Evolutionary conservation across 225 moss, liverwort and hornwort genomes (phyloP).

Genomic region (Neckera pumila): DNA sequence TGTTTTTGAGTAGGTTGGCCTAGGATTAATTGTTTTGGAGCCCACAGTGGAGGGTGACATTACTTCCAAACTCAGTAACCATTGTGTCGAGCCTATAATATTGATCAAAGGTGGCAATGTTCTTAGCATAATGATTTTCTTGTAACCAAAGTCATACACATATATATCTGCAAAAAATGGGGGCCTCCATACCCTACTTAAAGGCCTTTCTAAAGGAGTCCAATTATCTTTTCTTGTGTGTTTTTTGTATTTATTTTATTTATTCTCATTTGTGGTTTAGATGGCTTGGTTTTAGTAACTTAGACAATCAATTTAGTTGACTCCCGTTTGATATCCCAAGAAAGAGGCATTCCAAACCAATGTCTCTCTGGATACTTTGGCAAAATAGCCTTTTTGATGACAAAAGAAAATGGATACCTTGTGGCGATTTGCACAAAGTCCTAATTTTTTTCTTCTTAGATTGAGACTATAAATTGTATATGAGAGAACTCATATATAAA

Average conservation of each 20-base stretch:
- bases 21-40: too few relatives aligned
- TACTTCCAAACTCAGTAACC: too few relatives aligned
- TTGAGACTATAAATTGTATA: background rate
- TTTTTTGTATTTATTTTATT: background rate
- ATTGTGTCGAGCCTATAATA: too few relatives aligned
- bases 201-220: background rate
- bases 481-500: accelerated
- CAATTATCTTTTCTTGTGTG: background rate
- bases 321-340: accelerated
- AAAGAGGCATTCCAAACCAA: background rate
- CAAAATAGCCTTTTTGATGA: background rate
- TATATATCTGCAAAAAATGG: background rate
- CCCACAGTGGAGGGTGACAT: too few relatives aligned
- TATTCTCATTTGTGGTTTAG: background rate
- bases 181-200: accelerated
- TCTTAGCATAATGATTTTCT: background rate
- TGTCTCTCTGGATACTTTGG: accelerated
- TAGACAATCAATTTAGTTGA: background rate
- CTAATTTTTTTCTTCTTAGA: background rate
- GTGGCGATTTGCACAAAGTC: accelerated
- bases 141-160: background rate
- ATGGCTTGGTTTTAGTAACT: background rate
- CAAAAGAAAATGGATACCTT: background rate
- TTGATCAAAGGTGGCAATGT: too few relatives aligned
- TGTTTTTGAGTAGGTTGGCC: too few relatives aligned